Conservation (phyloP, 306 rosid genomes). For the Fagus sylvatica region DNA sequence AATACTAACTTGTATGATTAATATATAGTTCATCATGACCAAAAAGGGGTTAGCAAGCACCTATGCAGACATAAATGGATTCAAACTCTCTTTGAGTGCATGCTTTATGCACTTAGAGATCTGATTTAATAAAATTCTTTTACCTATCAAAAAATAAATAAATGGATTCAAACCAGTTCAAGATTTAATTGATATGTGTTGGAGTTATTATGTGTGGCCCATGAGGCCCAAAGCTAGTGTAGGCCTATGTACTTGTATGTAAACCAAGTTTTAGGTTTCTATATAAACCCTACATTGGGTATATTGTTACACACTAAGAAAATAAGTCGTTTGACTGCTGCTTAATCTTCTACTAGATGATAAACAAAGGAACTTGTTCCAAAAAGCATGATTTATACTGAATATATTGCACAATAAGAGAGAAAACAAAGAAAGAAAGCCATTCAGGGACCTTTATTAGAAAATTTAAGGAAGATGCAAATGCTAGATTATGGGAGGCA, state of each 20-base stretch:
- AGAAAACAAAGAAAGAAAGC: background rate
- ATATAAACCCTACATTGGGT: too few species aligned
- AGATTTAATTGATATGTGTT: background rate
- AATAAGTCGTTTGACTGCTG: too few species aligned
- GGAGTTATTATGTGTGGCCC: too few species aligned
- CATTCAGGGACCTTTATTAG: background rate
- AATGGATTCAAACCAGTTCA: background rate
- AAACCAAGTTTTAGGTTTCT: too few species aligned
- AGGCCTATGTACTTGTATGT: too few species aligned
- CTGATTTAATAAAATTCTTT: too few species aligned
- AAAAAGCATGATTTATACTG: background rate
- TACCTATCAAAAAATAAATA: too few species aligned
- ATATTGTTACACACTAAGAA: too few species aligned
- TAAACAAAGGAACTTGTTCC: background rate
- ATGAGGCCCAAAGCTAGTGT: too few species aligned
- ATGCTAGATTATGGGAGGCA: background rate
- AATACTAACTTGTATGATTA: background rate
- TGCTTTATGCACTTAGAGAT: too few species aligned
- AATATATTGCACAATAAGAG: background rate
- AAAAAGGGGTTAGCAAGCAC: background rate
- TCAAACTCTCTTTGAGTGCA: background rate
- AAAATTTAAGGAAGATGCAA: background rate
- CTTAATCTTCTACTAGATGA: background rate
- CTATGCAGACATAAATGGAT: background rate
- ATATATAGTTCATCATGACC: conserved; percentile 5